Evolutionary conservation across 805 yeast species (phyloP), one percentile per base, ranked within the genome.

Genomic region (Ogataea trehaloabstinens): DNA sequence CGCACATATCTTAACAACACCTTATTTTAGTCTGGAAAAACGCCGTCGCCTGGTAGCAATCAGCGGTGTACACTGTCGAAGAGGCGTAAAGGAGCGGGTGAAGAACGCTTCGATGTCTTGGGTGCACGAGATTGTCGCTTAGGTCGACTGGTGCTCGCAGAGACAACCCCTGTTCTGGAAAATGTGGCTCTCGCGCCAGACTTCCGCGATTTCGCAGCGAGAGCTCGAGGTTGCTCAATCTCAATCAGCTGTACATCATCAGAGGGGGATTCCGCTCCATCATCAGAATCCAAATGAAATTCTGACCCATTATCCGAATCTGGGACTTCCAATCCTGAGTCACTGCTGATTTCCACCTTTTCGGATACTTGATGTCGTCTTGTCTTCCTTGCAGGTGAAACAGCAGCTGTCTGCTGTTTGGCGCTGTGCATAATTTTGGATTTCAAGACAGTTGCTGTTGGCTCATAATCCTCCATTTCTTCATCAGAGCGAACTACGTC

Each of bases 241-340:
- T 41, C 43, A 4, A 46, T 33, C 6, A 43, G 36, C 10, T 37
- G 44, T 10, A 40, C 43, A 19, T 39, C 45, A 21, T 35, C 31
- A 16, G 34, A 32, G 11, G 10, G 17, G 7, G 17, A 7, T 8
- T 27, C 30, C 25, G 12, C 12, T 12, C 11, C 11, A 12, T 22
- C 25, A 7, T 27, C 30, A 7, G 30, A 27, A 7, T 27, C 17
- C 7, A 27, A 7, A 7, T 27, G 16, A 27, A 11, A 27, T 16
- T 41, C 44, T 5, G 49, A 45, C 11, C 31, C 41, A 10, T 38
- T 31, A 19, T 35, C 45, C 24, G 28, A 25, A 22, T 41, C 37
- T 4, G 35, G 12, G 25, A 37, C 13, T 28, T 38, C 42, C 0
- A 38, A 39, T 11, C 24, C 37, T 12, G 24, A 16, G 16, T 32